phyloP scores from a whole-genome alignment of 805 yeast species.

The Yarrowia bubula region DNA sequence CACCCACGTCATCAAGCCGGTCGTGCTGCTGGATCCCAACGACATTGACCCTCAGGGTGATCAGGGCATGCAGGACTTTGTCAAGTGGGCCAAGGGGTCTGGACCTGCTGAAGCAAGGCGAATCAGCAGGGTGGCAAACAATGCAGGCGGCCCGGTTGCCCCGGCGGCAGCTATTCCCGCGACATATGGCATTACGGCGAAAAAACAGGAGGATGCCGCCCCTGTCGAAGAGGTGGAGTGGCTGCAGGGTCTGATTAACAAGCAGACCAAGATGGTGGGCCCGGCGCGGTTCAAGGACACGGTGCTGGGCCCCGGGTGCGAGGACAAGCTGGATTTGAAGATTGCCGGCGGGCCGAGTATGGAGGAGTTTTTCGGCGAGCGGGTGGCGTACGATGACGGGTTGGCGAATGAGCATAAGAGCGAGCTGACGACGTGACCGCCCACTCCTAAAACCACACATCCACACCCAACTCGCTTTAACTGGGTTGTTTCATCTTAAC shows the following conservation, averaged over 20 bases:
- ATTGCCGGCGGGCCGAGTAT: conserved; percentile 31
- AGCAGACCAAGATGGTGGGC: conserved; percentile 39
- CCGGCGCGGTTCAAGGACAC: conserved; percentile 39
- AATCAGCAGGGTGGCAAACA: conserved; percentile 29
- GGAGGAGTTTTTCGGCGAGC: conserved; percentile 22
- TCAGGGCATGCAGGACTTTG: conserved; percentile 50
- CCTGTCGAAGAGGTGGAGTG: conserved; percentile 36
- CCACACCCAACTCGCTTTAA: no score
- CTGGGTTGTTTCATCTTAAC: no score
- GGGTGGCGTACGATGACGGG: neutral
- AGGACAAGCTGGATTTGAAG: conserved; percentile 16
- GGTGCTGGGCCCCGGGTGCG: conserved; percentile 31
- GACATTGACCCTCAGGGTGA: conserved; percentile 49
- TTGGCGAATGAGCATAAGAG: no score
- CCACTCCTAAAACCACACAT: no score
- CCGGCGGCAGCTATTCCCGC: conserved; percentile 7
- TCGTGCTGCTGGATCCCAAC: conserved; percentile 52
- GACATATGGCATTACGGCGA: conserved; percentile 20
- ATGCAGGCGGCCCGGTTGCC: neutral
- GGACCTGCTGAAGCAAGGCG: conserved; percentile 46
- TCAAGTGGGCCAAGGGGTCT: conserved; percentile 56
- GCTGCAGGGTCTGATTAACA: conserved; percentile 37
- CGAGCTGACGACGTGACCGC: no score
- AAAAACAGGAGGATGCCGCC: conserved; percentile 18
- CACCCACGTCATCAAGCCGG: conserved; percentile 61